Conservation (phyloP, 2,329 filamentous ascomycete genomes). For the Pseudogymnoascus sp. region DNA sequence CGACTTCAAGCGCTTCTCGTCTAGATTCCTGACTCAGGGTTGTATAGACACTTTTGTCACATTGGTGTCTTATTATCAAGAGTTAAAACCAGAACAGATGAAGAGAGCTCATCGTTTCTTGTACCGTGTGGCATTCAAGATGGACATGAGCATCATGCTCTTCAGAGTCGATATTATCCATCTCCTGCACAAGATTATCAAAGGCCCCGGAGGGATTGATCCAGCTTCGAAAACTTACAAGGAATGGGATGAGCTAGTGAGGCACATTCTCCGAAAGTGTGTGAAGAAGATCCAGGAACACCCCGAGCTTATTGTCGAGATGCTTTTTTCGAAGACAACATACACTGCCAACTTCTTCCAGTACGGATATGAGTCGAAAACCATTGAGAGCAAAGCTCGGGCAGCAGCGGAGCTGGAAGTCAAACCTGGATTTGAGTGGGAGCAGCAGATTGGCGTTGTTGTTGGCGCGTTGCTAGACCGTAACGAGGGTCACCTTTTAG, state of each 20-base stretch:
- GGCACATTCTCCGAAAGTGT: constrained; percentile 74
- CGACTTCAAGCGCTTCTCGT: constrained; percentile 77
- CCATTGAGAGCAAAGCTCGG: constrained; percentile 53
- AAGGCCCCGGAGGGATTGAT: constrained; percentile 72
- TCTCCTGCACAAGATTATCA: constrained; percentile 84
- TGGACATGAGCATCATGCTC: constrained; percentile 79
- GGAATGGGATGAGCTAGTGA: constrained; percentile 86
- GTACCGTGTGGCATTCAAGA: constrained; percentile 89
- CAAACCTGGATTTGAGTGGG: constrained; percentile 56
- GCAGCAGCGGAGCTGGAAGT: constrained; percentile 79
- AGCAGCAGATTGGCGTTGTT: constrained; percentile 65
- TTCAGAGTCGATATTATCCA: constrained; percentile 87
- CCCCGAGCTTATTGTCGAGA: constrained; percentile 78
- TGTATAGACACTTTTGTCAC: constrained; percentile 84
- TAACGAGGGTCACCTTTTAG: constrained; percentile 65
- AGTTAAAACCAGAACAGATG: constrained; percentile 70
- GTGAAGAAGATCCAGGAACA: constrained; percentile 78
- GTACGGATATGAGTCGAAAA: constrained; percentile 79
- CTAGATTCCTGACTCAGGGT: constrained; percentile 72
- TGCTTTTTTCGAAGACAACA: constrained; percentile 89
- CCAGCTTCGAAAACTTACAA: constrained; percentile 58
- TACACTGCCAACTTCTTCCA: constrained; percentile 81
- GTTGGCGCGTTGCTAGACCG: constrained; percentile 75
- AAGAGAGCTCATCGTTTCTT: constrained; percentile 93
- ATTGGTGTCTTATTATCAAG: constrained; percentile 71